Percentiles rank a stretch among this genome's conserved stretches.
Conservation (phyloP, 2,329 filamentous ascomycete species). For the Aspergillus phoenicis region DNA sequence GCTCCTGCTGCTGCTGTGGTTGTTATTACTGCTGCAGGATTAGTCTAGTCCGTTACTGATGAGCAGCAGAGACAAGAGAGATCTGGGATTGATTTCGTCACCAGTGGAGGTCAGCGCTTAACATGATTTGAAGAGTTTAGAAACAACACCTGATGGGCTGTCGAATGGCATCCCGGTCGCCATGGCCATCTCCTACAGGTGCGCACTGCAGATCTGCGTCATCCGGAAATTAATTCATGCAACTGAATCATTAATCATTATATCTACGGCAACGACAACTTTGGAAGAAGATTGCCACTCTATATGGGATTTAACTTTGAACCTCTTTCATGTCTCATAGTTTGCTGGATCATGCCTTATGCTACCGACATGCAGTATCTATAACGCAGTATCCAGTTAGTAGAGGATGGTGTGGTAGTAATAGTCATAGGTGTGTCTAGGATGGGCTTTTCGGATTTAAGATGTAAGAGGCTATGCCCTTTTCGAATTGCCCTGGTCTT, state of each 20-base stretch:
- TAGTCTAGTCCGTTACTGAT: not conserved
- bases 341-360: not conserved
- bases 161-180: not conserved
- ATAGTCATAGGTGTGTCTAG: too few relatives aligned
- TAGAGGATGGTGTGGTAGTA: too few relatives aligned
- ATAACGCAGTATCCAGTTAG: too few relatives aligned
- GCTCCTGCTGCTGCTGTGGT: not conserved
- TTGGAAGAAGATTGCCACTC: not conserved
- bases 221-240: conserved; percentile 19
- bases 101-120: not conserved
- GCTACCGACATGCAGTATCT: not conserved
- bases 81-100: not conserved
- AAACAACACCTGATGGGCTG: too few relatives aligned
- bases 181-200: not conserved
- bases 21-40: not conserved
- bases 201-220: conserved; percentile 14
- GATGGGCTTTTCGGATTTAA: too few relatives aligned
- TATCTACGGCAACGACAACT: not conserved
- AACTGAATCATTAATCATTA: not conserved
- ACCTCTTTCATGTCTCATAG: not conserved
- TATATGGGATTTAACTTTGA: not conserved
- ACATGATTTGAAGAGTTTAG: not conserved
- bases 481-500: too few relatives aligned
- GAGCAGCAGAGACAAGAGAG: not conserved
- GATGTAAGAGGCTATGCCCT: too few relatives aligned